Evolutionary conservation across 2,329 filamentous ascomycete genomes (phyloP).

Genomic region (Tothia fuscella): DNA sequence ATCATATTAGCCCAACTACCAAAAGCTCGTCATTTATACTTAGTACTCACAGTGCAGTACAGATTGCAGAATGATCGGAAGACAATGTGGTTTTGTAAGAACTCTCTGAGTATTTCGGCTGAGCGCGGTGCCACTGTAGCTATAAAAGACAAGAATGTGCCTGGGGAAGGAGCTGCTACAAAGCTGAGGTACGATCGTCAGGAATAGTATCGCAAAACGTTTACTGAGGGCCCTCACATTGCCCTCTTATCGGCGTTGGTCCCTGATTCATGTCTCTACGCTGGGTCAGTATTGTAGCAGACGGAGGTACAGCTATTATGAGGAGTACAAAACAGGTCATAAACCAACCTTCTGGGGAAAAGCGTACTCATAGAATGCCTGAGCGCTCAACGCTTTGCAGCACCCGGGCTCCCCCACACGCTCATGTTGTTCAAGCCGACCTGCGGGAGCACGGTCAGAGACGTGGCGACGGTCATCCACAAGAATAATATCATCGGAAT

Average conservation of each 20-base stretch:
- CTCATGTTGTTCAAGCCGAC: neutral
- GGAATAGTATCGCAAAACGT: neutral
- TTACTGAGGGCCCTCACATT: neutral
- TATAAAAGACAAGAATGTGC: neutral
- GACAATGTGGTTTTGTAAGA: neutral
- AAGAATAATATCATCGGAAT: neutral
- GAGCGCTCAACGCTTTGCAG: neutral
- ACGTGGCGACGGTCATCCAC: neutral
- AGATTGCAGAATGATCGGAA: neutral
- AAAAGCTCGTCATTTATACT: neutral
- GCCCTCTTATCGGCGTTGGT: neutral
- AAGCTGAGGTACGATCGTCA: neutral
- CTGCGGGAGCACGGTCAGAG: neutral
- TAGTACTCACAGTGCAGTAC: neutral
- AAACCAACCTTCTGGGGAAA: neutral
- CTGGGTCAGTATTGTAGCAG: no score
- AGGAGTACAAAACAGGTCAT: neutral
- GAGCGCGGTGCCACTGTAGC: neutral
- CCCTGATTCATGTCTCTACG: neutral
- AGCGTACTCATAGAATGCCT: neutral
- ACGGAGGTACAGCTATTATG: neutral
- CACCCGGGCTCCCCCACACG: neutral
- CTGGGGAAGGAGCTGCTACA: neutral
- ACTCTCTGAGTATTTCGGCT: neutral
- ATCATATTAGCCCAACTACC: neutral